Percentiles rank a stretch among this genome's conserved stretches.
Evolutionary conservation across 495 filamentous ascomycete species (phyloP).

Genomic region (Hypoxylon rickii): DNA sequence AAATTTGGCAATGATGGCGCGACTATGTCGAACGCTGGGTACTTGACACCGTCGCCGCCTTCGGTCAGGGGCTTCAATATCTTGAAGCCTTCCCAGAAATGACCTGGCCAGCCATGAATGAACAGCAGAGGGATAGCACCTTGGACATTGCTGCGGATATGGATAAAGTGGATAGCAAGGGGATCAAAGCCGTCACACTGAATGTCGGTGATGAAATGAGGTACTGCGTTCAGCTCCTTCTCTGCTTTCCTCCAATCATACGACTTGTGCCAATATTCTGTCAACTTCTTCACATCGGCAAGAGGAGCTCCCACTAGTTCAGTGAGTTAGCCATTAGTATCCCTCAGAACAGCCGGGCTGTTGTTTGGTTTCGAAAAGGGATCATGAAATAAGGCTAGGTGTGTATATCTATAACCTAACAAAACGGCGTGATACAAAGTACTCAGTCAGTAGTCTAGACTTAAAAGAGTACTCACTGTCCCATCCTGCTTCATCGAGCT

Average conservation of each 20-base stretch:
- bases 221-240: slow-evolving; percentile 55
- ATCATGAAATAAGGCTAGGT: no score
- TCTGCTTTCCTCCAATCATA: slow-evolving; percentile 55
- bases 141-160: slow-evolving; percentile 54
- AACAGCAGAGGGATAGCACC: slow-evolving; percentile 62
- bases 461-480: slow-evolving; percentile 25
- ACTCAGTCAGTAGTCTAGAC: no score
- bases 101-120: slow-evolving; percentile 69
- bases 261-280: slow-evolving; percentile 52
- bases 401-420: no score
- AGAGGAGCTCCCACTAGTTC: slow-evolving; percentile 49
- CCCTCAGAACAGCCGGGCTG: neutral
- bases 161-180: slow-evolving; percentile 58
- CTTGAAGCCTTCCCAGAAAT: slow-evolving; percentile 68
- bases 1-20: slow-evolving; percentile 71
- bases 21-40: slow-evolving; percentile 66
- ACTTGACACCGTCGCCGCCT: slow-evolving; percentile 43
- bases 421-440: no score
- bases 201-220: slow-evolving; percentile 59
- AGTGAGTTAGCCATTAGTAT: neutral
- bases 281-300: slow-evolving; percentile 55
- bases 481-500: slow-evolving; percentile 43
- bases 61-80: slow-evolving; percentile 60
- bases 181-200: slow-evolving; percentile 50
- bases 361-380: neutral